phyloP scores from a whole-genome alignment of 805 yeast species.

The Soucietia sequanensis region DNA sequence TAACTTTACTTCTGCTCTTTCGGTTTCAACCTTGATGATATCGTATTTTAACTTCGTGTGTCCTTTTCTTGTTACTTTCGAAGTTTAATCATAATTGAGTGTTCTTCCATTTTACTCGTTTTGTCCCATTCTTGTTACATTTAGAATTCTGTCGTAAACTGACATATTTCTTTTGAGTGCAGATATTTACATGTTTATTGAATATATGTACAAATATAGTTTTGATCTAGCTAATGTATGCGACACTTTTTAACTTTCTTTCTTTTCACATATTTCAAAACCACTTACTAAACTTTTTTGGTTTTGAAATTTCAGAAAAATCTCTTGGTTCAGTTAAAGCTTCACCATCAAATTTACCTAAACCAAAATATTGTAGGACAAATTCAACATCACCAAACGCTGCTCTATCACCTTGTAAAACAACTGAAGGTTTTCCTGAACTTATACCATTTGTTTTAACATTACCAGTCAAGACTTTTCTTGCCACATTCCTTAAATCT shows the following conservation, averaged over 20 bases:
- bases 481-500: conserved; percentile 75
- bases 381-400: conserved; percentile 79
- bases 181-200: too few species aligned
- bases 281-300: conserved; percentile 16
- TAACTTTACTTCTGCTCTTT: too few species aligned
- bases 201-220: not conserved
- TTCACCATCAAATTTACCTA: conserved; percentile 47
- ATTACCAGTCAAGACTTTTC: conserved; percentile 68
- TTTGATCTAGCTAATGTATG: not conserved
- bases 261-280: conserved; percentile 24
- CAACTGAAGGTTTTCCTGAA: conserved; percentile 74
- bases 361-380: conserved; percentile 66
- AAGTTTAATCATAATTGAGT: too few species aligned
- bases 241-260: too few species aligned
- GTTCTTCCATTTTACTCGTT: too few species aligned
- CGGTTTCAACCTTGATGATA: too few species aligned
- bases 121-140: too few species aligned
- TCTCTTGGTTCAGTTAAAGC: conserved; percentile 18
- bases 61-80: too few species aligned
- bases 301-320: conserved; percentile 8
- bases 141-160: too few species aligned
- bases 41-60: too few species aligned
- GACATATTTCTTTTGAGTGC: too few species aligned
- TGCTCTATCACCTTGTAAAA: conserved; percentile 85
- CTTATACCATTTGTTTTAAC: conserved; percentile 45